A percentile compares a stretch with the other conserved stretches of the same genome.
These are phyloP conservation scores for Tulasnella sp. DNA, from an alignment of 768 basidiomycete species.

Conservation along the genomic window DNA sequence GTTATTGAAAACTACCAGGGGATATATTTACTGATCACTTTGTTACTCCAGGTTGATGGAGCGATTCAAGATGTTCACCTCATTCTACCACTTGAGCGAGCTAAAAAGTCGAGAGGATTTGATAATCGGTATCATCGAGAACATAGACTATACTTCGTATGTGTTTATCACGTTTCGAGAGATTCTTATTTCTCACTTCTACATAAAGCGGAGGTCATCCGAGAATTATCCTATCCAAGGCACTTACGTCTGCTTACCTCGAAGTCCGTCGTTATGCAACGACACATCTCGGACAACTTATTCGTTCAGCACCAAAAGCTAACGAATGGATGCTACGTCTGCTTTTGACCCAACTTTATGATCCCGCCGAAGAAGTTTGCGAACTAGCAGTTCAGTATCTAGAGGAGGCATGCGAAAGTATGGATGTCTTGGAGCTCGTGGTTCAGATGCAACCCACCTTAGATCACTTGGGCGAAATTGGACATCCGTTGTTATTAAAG, in stretches of 20 bases:
- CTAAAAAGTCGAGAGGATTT: constrained; percentile 83
- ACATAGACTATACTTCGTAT: constrained; percentile 80
- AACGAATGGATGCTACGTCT: constrained; percentile 83
- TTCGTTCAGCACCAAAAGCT: constrained; percentile 46
- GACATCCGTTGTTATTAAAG: constrained; percentile 79
- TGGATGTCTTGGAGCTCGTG: constrained; percentile 73
- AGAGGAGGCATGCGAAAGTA: constrained; percentile 77
- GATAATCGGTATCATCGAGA: constrained; percentile 80
- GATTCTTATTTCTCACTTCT: background rate
- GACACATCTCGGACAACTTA: constrained; percentile 67
- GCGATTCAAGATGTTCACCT: constrained; percentile 84
- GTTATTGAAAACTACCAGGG: background rate
- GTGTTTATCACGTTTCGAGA: constrained; percentile 23
- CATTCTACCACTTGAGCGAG: constrained; percentile 91
- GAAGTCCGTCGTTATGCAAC: constrained; percentile 84
- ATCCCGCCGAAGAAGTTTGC: constrained; percentile 79
- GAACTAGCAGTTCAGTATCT: constrained; percentile 80
- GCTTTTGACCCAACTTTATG: constrained; percentile 90
- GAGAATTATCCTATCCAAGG: constrained; percentile 84
- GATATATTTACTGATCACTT: background rate
- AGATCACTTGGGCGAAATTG: constrained; percentile 89
- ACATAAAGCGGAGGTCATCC: constrained; percentile 86
- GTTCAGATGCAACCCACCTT: constrained; percentile 91
- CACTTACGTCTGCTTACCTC: constrained; percentile 85
- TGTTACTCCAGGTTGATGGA: constrained; percentile 59